Evolutionary conservation across 257 asterid genomes (phyloP), one percentile per base, ranked within the genome.

Genomic region (Solanum ossicruentum): DNA sequence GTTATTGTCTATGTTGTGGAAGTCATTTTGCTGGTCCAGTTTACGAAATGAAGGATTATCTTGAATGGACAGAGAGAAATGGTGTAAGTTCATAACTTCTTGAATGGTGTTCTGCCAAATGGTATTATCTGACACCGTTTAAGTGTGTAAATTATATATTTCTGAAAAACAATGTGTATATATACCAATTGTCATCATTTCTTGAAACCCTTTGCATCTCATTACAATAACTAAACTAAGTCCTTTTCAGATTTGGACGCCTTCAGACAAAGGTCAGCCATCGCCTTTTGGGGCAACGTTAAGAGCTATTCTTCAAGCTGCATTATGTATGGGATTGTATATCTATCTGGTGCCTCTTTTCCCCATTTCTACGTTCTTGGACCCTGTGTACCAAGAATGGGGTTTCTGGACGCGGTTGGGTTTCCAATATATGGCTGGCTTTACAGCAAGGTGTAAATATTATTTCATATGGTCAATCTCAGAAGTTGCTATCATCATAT

Each of bases 1-100:
- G 99, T 67, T 95, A 91, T 85, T 97, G 98, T 89, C 94, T 95
- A 63, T 95, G 97, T 84, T 94, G 98, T 77, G 98, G 98, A 85
- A 97, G 97, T 83, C 99, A 97, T 92, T 95, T 97, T 91, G 98
- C 99, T 61, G 99, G 98, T 86, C 99, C 99, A 49, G 98, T 97
- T 39, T 97, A 89, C 84, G 98, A 97, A 89, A 92, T 95, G 93
- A 93, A 94, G 87, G 97, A 93, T 87, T 95, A 94, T 89, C 92
- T 94, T 84, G 93, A 94, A 80, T 95, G 98, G 98, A 93, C 94
- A 0, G 97, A 92, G 90, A 90, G 93, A 87, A 92, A 91, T 91
- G 97, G 98, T 92, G 98, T 94, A 89, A 84, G 90, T 88, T 85
- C 49, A 83, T 45, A 3, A 43, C 36, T 12, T n/a, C 56, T 72